Evolutionary conservation across 108 stramenopile genomes (phyloP).

Genomic region (Ochromonas danica): DNA sequence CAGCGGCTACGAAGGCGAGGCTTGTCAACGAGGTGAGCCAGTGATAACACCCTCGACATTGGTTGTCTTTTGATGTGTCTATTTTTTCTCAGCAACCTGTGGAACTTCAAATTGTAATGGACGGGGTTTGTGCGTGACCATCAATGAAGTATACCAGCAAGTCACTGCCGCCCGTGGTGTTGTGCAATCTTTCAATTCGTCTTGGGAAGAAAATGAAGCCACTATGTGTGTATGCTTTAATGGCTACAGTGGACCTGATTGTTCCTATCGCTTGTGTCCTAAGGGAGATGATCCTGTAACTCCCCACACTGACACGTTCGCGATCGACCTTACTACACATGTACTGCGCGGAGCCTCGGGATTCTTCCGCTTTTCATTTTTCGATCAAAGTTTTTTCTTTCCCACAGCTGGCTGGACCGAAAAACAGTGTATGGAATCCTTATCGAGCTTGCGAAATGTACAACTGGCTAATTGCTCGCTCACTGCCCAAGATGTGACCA

Average conservation of each 20-base stretch:
- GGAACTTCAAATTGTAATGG: neutral
- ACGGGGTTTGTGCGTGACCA: neutral
- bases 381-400: neutral
- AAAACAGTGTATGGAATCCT: neutral
- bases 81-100: neutral
- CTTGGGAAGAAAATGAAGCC: neutral
- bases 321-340: too few relatives aligned
- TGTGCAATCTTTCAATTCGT: neutral
- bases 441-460: neutral
- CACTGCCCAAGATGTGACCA: neutral
- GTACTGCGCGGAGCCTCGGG: too few relatives aligned
- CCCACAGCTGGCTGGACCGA: neutral
- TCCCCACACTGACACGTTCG: too few relatives aligned
- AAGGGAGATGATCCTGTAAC: conserved; percentile 21
- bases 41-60: neutral
- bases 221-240: neutral
- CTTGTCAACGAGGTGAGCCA: neutral
- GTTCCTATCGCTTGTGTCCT: conserved; percentile 11
- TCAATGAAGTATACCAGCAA: neutral
- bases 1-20: neutral
- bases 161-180: neutral
- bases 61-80: neutral
- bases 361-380: neutral
- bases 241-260: conserved; percentile 11
- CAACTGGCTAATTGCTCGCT: neutral